Evolutionary conservation across 306 rosid species (phyloP), one percentile per base, ranked within the genome.

Genomic region (Herpetospermum pedunculosum): DNA sequence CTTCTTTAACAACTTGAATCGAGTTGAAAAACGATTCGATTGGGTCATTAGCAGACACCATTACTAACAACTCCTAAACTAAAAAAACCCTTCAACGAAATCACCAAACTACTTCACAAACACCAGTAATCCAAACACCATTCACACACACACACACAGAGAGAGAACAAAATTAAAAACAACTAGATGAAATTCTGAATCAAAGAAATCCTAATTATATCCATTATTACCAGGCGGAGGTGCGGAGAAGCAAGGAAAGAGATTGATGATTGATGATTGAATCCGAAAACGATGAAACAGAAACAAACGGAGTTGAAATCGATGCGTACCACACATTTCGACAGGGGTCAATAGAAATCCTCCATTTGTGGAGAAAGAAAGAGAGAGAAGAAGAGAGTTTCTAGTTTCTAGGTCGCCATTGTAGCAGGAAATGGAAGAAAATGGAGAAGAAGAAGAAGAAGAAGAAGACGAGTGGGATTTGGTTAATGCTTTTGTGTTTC

Each of bases 1-100:
- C 90, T 54, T 91, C 97, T 81, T 91, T 91, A 47, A 91, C 82
- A 53, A 80, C 80, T 43, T 89, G 97, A 84, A 95, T 83, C 79
- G 99, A 88, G 86, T 84, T 89, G 84, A 90, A 79, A 86, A 95
- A 84, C 40, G 93, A 88, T 81, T 95, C 96, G 58, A 86, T 85
- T 63, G 99, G 97, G 83, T 88, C 93, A 72, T 87, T 88, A 34
- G 83, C 82, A 30, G 92, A 76, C 82, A 92, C 92, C 99, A 95
- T 95, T 76, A 82, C 84, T 81, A 25, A 83, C 65, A 75, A 79
- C 53, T 72, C 82, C 81, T 29, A 71, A 73, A 52, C 72, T 25
- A 25, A 54, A 37, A 44, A 68, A 59, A 60, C 34, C 34, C 41
- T 72, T 2, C 54, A 58, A 52, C 29, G 64, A 38, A 60, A 72